Percentiles rank a stretch among this genome's conserved stretches.
phyloP scores from a whole-genome alignment of 768 basidiomycete genomes.

The Tricholoma hemisulphureum region DNA sequence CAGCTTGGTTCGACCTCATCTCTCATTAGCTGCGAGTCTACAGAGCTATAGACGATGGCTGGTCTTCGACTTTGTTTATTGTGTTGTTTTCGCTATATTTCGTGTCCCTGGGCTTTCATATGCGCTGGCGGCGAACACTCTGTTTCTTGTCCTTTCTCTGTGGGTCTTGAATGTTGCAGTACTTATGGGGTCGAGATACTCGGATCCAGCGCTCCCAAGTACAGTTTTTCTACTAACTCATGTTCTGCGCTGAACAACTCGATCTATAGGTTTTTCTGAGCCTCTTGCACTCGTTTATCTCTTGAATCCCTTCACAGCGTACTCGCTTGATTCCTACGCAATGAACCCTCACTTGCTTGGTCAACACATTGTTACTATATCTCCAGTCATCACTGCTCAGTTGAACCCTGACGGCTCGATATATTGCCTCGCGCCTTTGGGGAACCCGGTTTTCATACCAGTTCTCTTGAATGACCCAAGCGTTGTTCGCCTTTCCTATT shows the following conservation, averaged over 20 bases:
- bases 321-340: conserved; percentile 43
- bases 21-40: conserved; percentile 42
- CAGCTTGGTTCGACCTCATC: conserved; percentile 63
- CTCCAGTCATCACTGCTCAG: conserved; percentile 89
- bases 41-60: conserved; percentile 66
- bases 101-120: conserved; percentile 76
- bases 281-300: conserved; percentile 48
- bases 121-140: conserved; percentile 52
- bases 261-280: conserved; percentile 42
- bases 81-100: conserved; percentile 53
- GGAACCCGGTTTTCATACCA: conserved; percentile 66
- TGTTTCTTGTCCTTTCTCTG: conserved; percentile 57
- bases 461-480: conserved; percentile 87
- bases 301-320: conserved; percentile 49
- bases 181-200: conserved; percentile 70
- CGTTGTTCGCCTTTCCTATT: conserved; percentile 67
- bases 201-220: conserved; percentile 5
- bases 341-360: conserved; percentile 63
- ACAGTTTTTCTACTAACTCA: neutral
- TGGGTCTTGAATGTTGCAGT: conserved; percentile 66
- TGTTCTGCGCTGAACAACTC: conserved; percentile 18
- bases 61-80: conserved; percentile 61
- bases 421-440: conserved; percentile 67
- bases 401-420: conserved; percentile 74
- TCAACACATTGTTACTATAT: conserved; percentile 88